Evolutionary conservation across 331 rosid species (phyloP), one percentile per base, ranked within the genome.

Genomic region (Pyracantha coccinea): DNA sequence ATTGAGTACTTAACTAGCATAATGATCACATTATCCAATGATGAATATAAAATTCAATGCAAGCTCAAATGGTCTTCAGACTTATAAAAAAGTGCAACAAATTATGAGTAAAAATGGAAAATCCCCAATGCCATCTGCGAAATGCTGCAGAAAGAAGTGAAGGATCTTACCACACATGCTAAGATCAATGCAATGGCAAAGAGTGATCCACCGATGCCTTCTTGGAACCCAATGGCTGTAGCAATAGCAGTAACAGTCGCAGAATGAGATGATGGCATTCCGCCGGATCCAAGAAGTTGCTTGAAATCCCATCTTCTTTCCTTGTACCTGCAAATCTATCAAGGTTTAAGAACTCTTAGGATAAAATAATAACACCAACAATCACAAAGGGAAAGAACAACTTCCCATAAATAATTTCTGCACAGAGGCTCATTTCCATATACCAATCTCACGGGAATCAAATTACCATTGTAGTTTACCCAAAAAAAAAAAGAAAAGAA

Each of bases 191-290:
- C 86, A 65, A 84, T 82, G 4, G 99, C 97, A 75, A 94, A 94
- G 65, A 85, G 64, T 53, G 99, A 83, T 77, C 92, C 99, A 24
- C 92, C 91, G 52, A 92, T 87, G 47, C 99, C 99, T 85, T 94
- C 97, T 80, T 92, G 97, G 77, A 92, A 82, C 29, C 97, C 99
- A 78, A 92, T 73, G 19, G 97, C 92, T 4, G 86, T 67, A 11
- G 99, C 97, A 69, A 92, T 93, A 85, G 99, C 97, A 71, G 97
- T 87, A 11, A 94, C 99, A 66, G 97, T 90, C 1, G 99, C 84
- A n/a, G 99, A 94, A 94, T 94, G 99, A 63, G 99, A 94, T 1
- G 99, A 94, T 10, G 99, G 99, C 99, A 94, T 94, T 83, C 99
- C 99, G 9, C 99, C 99, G 20, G 99, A 94, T 74, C 96, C 99